Evolutionary conservation across 2,329 filamentous ascomycete genomes (phyloP).

Genomic region (Graphilbum sp.): DNA sequence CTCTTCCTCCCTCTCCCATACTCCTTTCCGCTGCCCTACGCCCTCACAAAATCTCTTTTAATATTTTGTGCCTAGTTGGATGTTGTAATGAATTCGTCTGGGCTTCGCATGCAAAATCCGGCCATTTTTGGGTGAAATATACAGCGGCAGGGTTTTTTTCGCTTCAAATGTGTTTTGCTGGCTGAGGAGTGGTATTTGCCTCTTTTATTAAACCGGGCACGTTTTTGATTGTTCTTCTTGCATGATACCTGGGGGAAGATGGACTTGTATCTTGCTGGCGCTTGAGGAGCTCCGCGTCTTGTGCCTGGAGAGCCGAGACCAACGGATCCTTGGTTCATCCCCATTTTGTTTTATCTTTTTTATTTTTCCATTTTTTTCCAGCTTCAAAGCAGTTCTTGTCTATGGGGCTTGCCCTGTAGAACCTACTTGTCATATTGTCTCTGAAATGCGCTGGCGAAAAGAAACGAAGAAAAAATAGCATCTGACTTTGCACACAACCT

Average conservation of each 20-base stretch:
- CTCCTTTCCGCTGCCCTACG: background rate
- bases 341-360: no score
- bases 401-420: background rate
- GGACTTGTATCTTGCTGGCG: no score
- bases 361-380: background rate
- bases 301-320: no score
- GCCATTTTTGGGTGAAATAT: constrained; percentile 2
- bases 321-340: no score
- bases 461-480: background rate
- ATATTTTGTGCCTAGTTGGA: constrained; percentile 9
- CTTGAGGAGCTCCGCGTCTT: no score
- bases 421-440: background rate
- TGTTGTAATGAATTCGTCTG: constrained; percentile 4
- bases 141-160: constrained; percentile 1
- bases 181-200: constrained; percentile 2
- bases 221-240: constrained; percentile 1
- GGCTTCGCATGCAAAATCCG: constrained; percentile 5
- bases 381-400: background rate
- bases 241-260: background rate
- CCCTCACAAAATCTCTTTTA: background rate
- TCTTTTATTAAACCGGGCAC: no score
- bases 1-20: background rate
- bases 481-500: background rate
- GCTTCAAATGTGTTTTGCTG: background rate
- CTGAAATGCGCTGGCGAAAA: background rate